A percentile compares a stretch with the other conserved stretches of the same genome.
phyloP scores from a whole-genome alignment of 495 filamentous ascomycete genomes.

The Durotheca rogersii region DNA sequence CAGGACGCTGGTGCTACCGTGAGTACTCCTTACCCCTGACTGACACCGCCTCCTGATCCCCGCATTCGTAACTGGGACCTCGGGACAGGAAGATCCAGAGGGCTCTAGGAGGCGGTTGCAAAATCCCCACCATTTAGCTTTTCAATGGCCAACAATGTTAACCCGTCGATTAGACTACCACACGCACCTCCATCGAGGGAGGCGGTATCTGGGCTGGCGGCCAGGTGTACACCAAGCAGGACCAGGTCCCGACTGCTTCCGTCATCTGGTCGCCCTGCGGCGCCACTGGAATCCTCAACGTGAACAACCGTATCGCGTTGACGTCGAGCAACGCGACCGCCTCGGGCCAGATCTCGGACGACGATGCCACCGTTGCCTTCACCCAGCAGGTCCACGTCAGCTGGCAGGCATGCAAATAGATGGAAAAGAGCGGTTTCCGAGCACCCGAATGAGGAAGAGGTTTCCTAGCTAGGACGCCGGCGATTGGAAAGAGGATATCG shows the following conservation, averaged over 20 bases:
- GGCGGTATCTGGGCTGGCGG: conserved; percentile 47
- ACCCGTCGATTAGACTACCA: no score
- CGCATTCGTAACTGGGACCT: no score
- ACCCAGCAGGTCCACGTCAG: conserved; percentile 56
- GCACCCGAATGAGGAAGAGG: no score
- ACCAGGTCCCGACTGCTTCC: conserved; percentile 52
- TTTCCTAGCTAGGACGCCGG: no score
- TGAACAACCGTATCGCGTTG: conserved; percentile 60
- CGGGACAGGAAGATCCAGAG: no score
- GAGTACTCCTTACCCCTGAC: conserved; percentile 20
- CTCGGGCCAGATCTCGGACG: conserved; percentile 52
- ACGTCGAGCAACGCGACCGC: conserved; percentile 47
- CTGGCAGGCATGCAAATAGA: conserved; percentile 50
- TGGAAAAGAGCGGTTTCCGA: no score
- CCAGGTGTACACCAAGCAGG: conserved; percentile 60
- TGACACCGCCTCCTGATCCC: background rate
- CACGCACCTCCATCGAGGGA: conserved; percentile 50
- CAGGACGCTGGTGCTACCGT: conserved; percentile 48
- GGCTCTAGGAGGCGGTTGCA: no score
- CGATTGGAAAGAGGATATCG: background rate
- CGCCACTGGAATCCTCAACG: conserved; percentile 56
- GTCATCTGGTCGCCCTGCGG: conserved; percentile 60
- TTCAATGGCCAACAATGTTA: no score
- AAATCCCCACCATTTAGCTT: no score
- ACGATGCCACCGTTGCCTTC: conserved; percentile 58